Percentiles rank a stretch among this genome's conserved stretches.
Evolutionary conservation across 1,139 yeast genomes (phyloP).

Genomic region (Yamadazyma songkhlaensis): DNA sequence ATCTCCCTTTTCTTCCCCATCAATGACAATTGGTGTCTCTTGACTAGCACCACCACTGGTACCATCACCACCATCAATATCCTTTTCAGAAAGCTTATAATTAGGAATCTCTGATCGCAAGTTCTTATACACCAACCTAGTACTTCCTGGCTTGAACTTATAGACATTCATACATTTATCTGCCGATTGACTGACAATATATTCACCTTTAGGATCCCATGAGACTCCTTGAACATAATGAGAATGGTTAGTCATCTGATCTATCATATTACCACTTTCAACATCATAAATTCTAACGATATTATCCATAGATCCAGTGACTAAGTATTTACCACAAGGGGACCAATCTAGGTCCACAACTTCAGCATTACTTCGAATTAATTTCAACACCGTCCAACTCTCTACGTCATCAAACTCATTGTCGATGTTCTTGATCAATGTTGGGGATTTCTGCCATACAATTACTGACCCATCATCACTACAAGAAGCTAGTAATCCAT

Average conservation of each 20-base stretch:
- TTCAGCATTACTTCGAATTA: slow-evolving; percentile 68
- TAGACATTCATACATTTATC: slow-evolving; percentile 80
- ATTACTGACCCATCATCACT: slow-evolving; percentile 92
- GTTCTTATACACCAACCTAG: slow-evolving; percentile 9
- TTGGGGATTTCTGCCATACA: slow-evolving; percentile 68
- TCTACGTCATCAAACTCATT: slow-evolving; percentile 57
- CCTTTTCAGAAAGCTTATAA: slow-evolving; percentile 3
- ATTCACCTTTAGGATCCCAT: slow-evolving; percentile 88
- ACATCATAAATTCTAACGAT: slow-evolving; percentile 66
- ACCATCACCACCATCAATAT: neutral
- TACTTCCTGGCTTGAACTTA: slow-evolving; percentile 6
- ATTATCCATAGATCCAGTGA: slow-evolving; percentile 94
- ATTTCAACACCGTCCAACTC: slow-evolving; percentile 61
- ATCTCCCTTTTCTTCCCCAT: neutral
- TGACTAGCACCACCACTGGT: neutral
- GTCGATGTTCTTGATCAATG: slow-evolving; percentile 56
- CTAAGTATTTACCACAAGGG: slow-evolving; percentile 69
- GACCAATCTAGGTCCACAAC: slow-evolving; percentile 92
- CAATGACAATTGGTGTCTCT: too few relatives aligned
- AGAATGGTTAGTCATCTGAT: slow-evolving; percentile 67
- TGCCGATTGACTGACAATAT: slow-evolving; percentile 82
- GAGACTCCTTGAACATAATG: slow-evolving; percentile 95
- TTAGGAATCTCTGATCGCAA: slow-evolving; percentile 18
- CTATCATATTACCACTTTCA: slow-evolving; percentile 55
- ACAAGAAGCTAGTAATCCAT: slow-evolving; percentile 77